These are phyloP conservation scores for Venturiaceae sp. DNA, from an alignment of 2,329 filamentous ascomycete species.

Conservation along the genomic window DNA sequence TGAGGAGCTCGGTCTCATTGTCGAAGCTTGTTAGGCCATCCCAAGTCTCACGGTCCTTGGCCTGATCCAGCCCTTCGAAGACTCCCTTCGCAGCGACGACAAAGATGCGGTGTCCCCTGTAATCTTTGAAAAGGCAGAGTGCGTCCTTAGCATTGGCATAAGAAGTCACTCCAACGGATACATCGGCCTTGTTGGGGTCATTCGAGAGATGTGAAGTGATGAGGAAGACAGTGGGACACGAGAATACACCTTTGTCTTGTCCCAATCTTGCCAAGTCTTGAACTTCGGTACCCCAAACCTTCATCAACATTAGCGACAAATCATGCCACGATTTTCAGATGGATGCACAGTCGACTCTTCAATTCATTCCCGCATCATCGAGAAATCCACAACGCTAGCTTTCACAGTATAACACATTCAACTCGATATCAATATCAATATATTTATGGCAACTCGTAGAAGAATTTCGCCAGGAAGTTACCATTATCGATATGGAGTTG, in stretches of 20 bases:
- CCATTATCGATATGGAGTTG: no score
- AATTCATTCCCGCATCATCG: no score
- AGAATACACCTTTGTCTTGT: conserved; percentile 12
- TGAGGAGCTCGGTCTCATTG: conserved; percentile 14
- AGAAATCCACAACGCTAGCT: no score
- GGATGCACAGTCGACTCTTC: no score
- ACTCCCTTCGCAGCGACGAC: conserved; percentile 22
- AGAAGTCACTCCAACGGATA: conserved; percentile 24
- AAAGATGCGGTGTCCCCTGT: conserved; percentile 14
- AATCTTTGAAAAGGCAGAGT: conserved; percentile 22
- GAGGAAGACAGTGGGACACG: conserved; percentile 17
- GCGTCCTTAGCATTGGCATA: conserved; percentile 21
- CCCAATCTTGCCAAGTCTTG: conserved; percentile 15
- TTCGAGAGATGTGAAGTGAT: conserved; percentile 14
- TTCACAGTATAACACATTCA: no score
- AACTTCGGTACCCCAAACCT: conserved; percentile 14
- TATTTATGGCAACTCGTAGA: no score
- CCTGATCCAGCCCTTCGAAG: conserved; percentile 14
- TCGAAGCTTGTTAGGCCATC: conserved; percentile 12
- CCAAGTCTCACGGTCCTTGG: conserved; percentile 17
- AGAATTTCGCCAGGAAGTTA: no score
- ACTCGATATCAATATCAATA: no score
- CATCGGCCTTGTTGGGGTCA: conserved; percentile 16
- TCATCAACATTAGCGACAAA: no score
- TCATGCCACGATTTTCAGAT: no score